phyloP scores from a whole-genome alignment of 2,329 filamentous ascomycete species.

The Fusarium neocosmosporiellum region DNA sequence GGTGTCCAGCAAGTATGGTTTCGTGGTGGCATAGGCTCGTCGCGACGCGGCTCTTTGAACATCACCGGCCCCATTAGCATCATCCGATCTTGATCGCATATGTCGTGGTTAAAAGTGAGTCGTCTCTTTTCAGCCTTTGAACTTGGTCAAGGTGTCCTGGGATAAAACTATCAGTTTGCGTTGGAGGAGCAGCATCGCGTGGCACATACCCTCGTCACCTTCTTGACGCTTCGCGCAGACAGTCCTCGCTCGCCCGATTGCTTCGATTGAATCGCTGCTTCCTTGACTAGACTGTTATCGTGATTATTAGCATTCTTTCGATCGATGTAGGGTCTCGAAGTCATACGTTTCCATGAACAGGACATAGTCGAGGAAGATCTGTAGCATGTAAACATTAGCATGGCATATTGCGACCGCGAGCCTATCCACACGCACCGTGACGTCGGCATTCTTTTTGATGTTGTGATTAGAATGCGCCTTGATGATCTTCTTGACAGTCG shows the following conservation, averaged over 20 bases:
- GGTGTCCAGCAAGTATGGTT: background rate
- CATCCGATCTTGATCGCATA: background rate
- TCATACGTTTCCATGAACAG: conserved; percentile 78
- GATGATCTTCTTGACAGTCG: conserved; percentile 87
- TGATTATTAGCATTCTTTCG: background rate
- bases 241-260: conserved; percentile 78
- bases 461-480: conserved; percentile 87
- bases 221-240: conserved; percentile 80
- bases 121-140: conserved; percentile 67
- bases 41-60: conserved; percentile 11
- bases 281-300: conserved; percentile 75
- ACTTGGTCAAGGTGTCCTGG: conserved; percentile 74
- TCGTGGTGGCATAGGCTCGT: background rate
- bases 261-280: conserved; percentile 81
- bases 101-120: background rate
- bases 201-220: conserved; percentile 76
- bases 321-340: background rate
- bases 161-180: conserved; percentile 18
- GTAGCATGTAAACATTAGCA: conserved; percentile 41
- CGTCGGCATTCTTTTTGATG: conserved; percentile 86
- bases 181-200: background rate
- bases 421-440: conserved; percentile 69
- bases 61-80: background rate
- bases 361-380: conserved; percentile 89
- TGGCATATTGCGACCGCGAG: conserved; percentile 19